Base-by-base conservation (phyloP, 441 rosid genomes). In the Brassica hybrid region DNA sequence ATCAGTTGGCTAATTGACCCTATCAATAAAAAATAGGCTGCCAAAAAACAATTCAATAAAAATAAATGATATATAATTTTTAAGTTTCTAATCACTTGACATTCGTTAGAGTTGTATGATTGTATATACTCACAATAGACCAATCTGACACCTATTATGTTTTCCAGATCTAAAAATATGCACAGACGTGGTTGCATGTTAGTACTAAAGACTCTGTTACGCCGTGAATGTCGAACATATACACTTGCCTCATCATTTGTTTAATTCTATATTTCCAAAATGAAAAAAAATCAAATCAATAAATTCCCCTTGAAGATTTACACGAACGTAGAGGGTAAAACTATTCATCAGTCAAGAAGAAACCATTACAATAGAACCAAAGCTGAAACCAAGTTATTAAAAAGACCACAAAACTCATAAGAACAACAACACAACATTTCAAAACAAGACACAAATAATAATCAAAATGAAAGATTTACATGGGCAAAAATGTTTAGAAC, bases 321-420 rank as follows among this genome's bases (percentile, higher is more conserved):
- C 27, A 76, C 45, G 65, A 5, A 10, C 1, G 16, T 12, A 36
- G 32, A 71, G 10, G 32, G 13, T 18, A 54, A 34, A 76, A 43
- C 21, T 7, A 67, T 58, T 71, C 21, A 57, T 11, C 56, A 21
- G 66, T 30, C 61, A 41, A 64, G 5, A 21, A 30, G 8, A 27
- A 65, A 62, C 52, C 13, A 30, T 16, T 62, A 54, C 75, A 69
- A 12, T 1, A 60, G 18, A 59, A 45, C 34, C 67, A 50, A 69
- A 75, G 43, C 48, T 36, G 32, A 65, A 36, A 6, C 48, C 11
- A 52, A 68, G 70, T 70, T 38, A 70, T 21, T 36, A 58, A 57
- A 69, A 65, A 50, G 54, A 48, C 52, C 52, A 48, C 54, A 71
- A 58, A 30, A 30, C 34, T 30, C 34, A n/a, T 30, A 30, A 30